phyloP scores from a whole-genome alignment of 2,329 filamentous ascomycete species.

The Fusarium algeriense region DNA sequence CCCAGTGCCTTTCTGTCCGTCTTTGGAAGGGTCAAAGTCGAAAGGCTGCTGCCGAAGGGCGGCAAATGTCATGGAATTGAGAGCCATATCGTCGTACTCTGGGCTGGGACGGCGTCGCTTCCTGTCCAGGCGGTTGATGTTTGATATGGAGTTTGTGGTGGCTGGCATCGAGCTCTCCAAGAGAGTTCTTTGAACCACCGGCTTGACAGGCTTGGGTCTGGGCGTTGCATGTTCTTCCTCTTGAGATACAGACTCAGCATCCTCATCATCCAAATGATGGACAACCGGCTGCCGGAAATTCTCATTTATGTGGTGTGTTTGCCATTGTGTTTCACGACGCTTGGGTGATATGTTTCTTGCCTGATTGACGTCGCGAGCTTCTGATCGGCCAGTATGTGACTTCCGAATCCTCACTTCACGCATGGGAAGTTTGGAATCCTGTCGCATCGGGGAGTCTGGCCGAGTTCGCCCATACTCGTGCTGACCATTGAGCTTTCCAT shows the following conservation, averaged over 20 bases:
- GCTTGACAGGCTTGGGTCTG: slow-evolving; percentile 42
- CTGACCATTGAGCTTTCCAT: slow-evolving; percentile 32
- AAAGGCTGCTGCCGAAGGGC: slow-evolving; percentile 66
- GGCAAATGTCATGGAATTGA: slow-evolving; percentile 66
- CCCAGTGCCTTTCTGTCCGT: slow-evolving; percentile 53
- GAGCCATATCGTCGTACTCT: slow-evolving; percentile 69
- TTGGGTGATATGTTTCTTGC: slow-evolving; percentile 46
- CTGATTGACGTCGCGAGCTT: slow-evolving; percentile 36
- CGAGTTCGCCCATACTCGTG: slow-evolving; percentile 33
- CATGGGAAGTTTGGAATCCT: slow-evolving; percentile 54
- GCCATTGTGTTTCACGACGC: slow-evolving; percentile 39
- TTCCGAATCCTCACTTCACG: slow-evolving; percentile 53
- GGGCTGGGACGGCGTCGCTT: slow-evolving; percentile 60
- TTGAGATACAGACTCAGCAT: slow-evolving; percentile 33
- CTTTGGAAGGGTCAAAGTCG: slow-evolving; percentile 67
- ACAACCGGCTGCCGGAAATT: slow-evolving; percentile 34
- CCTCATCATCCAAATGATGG: slow-evolving; percentile 44
- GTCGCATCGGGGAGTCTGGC: slow-evolving; percentile 43
- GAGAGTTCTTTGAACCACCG: slow-evolving; percentile 33
- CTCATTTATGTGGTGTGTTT: slow-evolving; percentile 29
- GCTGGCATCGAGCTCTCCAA: slow-evolving; percentile 44
- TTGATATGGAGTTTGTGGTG: slow-evolving; percentile 5
- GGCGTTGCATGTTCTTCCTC: slow-evolving; percentile 43
- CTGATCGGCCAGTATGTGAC: slow-evolving; percentile 42
- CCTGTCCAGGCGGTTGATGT: slow-evolving; percentile 42